phyloP scores from a whole-genome alignment of 768 basidiomycete genomes.

The Rhodotorula graminis region DNA sequence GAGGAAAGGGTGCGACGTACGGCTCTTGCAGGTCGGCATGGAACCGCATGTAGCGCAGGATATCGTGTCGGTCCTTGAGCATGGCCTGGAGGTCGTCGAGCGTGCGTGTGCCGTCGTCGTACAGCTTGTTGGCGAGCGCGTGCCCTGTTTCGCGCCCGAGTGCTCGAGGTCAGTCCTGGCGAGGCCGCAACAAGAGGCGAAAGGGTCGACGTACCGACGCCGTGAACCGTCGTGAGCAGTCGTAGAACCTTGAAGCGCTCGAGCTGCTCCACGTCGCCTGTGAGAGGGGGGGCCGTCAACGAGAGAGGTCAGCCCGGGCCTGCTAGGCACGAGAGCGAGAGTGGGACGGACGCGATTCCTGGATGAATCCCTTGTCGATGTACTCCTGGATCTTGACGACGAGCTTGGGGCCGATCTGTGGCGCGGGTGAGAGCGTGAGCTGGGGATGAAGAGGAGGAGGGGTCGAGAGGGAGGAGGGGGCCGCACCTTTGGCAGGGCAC shows the following conservation, averaged over 20 bases:
- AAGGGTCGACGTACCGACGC: slow-evolving; percentile 1
- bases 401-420: slow-evolving; percentile 23
- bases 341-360: slow-evolving; percentile 9
- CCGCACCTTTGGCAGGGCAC: slow-evolving; percentile 11
- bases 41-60: not conserved
- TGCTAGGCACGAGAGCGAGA: too few species aligned
- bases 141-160: not conserved
- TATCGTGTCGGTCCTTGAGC: not conserved
- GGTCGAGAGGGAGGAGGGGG: too few species aligned
- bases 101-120: not conserved
- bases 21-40: not conserved
- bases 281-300: too few species aligned
- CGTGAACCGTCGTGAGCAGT: not conserved
- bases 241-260: not conserved
- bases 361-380: slow-evolving; percentile 9
- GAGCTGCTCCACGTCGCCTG: not conserved
- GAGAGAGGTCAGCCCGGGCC: too few species aligned
- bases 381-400: slow-evolving; percentile 13
- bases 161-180: not conserved
- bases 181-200: not conserved
- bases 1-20: not conserved
- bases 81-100: not conserved
- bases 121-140: not conserved
- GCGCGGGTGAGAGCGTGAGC: too few species aligned
- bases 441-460: too few species aligned